Base-by-base conservation (phyloP, 139 green algal genomes). In the Parachlorella kessleri region DNA sequence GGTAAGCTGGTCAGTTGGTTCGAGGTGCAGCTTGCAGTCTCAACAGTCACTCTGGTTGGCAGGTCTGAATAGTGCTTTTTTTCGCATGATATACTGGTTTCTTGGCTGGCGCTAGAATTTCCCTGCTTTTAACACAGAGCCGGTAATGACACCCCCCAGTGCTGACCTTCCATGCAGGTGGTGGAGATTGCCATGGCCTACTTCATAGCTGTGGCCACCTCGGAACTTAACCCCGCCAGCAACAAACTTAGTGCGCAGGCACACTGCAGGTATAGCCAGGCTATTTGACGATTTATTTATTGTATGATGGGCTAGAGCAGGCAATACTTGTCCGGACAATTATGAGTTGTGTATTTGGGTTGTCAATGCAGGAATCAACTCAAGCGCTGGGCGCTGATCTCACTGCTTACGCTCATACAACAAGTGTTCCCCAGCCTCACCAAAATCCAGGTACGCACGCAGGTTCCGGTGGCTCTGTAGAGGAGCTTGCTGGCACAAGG, bases 191-290 rank as follows among this genome's bases (percentile, higher is more conserved):
- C n/a, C n/a, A n/a, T 66, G 70, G 77, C 75, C 6, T 79, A 81
- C 23, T 67, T 83, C 6, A 75, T 89, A 38, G 76, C 87, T 0
- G 70, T 87, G 0, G 85, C 80, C 1, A 84, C 89, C 42, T 81
- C 77, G 10, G 77, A 85, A 26, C 83, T 87, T 28, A 86, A 89
- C 83, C 87, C 78, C 2, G 53, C 67, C 21, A 85, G 72, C 63
- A 55, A 1, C 2, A 32, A 65, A 42, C 70, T 39, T 32, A 33
- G 41, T 2, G 70, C 36, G 14, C 70, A 75, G 70, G 70, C 70
- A 2, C 30, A 65, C 70, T 42, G 65, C 70, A 75, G 70, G 70
- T 40, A 5, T 8, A 41, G 39, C 37, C 1, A 23, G 3, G 14
- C 18, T 18, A 28, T 8, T 4, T 9, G 32, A 33, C 10, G 3